Percentiles rank a stretch among this genome's conserved stretches.
phyloP scores from a whole-genome alignment of 1,284 basidiomycete species.

The Cerioporus squamosus region DNA sequence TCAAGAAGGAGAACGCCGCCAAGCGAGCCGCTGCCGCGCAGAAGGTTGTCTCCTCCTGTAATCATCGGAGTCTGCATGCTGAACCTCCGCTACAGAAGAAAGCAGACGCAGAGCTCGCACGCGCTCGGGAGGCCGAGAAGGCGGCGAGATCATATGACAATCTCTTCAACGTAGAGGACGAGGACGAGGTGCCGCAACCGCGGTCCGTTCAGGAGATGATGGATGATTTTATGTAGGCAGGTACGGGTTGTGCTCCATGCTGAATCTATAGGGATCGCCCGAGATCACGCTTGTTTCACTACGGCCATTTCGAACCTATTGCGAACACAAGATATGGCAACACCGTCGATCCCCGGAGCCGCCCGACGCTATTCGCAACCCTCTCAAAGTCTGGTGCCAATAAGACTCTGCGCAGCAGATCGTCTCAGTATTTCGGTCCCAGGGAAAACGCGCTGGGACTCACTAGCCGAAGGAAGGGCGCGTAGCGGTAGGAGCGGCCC shows the following conservation, averaged over 20 bases:
- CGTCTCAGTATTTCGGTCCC: not conserved
- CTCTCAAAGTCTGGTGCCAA: not conserved
- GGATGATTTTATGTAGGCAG: conserved; percentile 48
- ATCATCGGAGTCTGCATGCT: not conserved
- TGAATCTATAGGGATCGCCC: not conserved
- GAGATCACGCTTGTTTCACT: no score
- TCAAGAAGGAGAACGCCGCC: conserved; percentile 73
- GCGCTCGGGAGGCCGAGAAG: conserved; percentile 74
- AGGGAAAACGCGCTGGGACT: not conserved
- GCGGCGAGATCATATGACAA: conserved; percentile 78
- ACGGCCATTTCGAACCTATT: no score
- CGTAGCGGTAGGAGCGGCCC: conserved; percentile 20
- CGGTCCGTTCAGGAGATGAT: conserved; percentile 68
- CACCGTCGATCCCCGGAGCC: no score
- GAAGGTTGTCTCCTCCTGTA: conserved; percentile 49
- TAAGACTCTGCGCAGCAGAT: not conserved
- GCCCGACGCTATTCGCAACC: no score
- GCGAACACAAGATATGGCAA: no score
- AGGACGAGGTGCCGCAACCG: conserved; percentile 53
- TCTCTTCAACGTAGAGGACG: conserved; percentile 54
- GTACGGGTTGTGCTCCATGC: not conserved
- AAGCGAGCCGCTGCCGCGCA: conserved; percentile 70
- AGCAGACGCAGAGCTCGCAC: conserved; percentile 69
- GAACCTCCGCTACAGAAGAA: conserved; percentile 60
- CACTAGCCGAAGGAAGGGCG: conserved; percentile 15